Evolutionary conservation across 1,139 yeast species (phyloP).

Genomic region (Yamadazyma taylorii): DNA sequence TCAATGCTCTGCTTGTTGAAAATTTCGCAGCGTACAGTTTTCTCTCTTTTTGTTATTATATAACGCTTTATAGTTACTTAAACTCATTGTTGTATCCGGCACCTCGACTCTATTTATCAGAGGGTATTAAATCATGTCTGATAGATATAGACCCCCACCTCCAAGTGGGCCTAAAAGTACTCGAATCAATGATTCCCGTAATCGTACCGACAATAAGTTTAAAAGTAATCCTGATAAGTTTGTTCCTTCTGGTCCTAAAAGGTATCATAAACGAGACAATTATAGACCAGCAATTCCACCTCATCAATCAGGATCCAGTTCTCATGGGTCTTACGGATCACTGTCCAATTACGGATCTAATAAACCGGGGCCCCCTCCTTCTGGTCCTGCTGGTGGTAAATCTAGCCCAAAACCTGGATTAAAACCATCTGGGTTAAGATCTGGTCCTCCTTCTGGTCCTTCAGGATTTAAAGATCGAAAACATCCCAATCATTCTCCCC

Average conservation of each 20-base stretch:
- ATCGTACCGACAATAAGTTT: constrained; percentile 2
- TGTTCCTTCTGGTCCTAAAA: constrained; percentile 19
- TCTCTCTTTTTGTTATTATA: background rate
- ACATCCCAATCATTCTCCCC: background rate
- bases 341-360: background rate
- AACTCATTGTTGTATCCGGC: background rate
- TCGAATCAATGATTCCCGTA: constrained; percentile 14
- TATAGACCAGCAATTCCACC: constrained; percentile 13
- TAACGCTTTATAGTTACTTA: background rate
- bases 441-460: constrained; percentile 1
- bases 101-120: no score
- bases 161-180: constrained; percentile 36
- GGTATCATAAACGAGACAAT: constrained; percentile 19
- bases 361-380: background rate
- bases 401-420: constrained; percentile 6
- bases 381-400: constrained; percentile 3
- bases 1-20: no score
- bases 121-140: constrained; percentile 34
- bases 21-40: no score
- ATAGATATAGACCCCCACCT: constrained; percentile 36
- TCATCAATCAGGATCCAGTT: constrained; percentile 1
- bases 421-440: background rate
- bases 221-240: constrained; percentile 5
- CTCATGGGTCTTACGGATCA: background rate
- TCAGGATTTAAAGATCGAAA: background rate